A percentile compares a stretch with the other conserved stretches of the same genome.
Conservation (phyloP, 768 basidiomycete genomes). For the Rhodocollybia butyracea region DNA sequence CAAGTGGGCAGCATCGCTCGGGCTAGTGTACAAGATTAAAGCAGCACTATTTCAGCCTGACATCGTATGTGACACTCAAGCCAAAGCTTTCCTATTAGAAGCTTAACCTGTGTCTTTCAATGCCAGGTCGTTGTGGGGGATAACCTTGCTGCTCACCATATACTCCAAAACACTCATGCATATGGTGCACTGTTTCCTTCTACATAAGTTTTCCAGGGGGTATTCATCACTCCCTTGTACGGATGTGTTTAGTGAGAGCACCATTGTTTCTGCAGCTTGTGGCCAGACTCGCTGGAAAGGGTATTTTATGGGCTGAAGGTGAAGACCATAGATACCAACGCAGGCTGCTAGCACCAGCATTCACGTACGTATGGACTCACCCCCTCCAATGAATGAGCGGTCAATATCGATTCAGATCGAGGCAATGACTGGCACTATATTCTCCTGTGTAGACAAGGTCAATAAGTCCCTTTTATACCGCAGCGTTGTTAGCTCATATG, state of each 20-base stretch:
- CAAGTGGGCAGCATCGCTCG: conserved; percentile 28
- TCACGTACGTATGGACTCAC: conserved; percentile 28
- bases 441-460: too few relatives aligned
- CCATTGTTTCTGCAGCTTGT: conserved; percentile 29
- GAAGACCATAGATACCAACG: conserved; percentile 32
- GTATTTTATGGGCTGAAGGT: conserved; percentile 36
- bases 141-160: conserved; percentile 33
- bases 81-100: background rate
- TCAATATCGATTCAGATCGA: too few relatives aligned
- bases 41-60: conserved; percentile 34
- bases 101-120: conserved; percentile 32
- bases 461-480: too few relatives aligned
- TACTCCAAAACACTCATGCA: too few relatives aligned
- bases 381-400: too few relatives aligned
- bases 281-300: conserved; percentile 27
- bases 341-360: too few relatives aligned
- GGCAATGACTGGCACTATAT: too few relatives aligned
- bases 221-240: conserved; percentile 18
- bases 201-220: conserved; percentile 27
- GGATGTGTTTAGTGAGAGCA: conserved; percentile 17
- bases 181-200: too few relatives aligned
- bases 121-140: too few relatives aligned
- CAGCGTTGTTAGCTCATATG: too few relatives aligned
- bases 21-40: conserved; percentile 33
- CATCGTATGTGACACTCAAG: conserved; percentile 23